phyloP scores from a whole-genome alignment of 345 rosid species.

The Noccaea caerulescens region DNA sequence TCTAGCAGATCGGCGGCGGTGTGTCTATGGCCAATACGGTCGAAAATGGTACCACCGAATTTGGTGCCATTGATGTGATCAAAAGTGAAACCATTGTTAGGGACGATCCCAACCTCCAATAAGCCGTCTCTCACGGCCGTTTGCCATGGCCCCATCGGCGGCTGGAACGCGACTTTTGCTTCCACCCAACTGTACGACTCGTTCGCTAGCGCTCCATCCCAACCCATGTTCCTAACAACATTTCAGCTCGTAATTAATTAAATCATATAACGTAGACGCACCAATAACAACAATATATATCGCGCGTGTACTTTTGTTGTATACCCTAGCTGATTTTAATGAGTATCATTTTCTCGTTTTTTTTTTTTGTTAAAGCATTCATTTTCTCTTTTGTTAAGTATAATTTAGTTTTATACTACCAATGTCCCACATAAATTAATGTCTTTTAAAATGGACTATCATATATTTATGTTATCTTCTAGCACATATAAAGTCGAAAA shows the following conservation, averaged over 20 bases:
- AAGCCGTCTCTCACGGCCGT: constrained; percentile 75
- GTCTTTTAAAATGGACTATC: too few species aligned
- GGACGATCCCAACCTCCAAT: constrained; percentile 60
- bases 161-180: constrained; percentile 57
- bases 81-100: constrained; percentile 72
- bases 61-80: constrained; percentile 75
- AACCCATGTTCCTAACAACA: constrained; percentile 49
- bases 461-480: too few species aligned
- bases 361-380: too few species aligned
- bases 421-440: too few species aligned
- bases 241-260: constrained; percentile 17
- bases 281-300: constrained; percentile 19
- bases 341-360: too few species aligned
- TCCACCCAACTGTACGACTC: constrained; percentile 72
- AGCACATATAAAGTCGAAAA: neutral
- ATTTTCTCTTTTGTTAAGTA: neutral
- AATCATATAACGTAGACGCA: neutral
- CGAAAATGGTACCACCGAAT: constrained; percentile 76
- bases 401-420: neutral
- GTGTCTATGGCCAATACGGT: constrained; percentile 60
- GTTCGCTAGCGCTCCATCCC: constrained; percentile 57
- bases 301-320: neutral
- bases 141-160: constrained; percentile 62
- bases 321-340: neutral
- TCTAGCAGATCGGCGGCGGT: constrained; percentile 75